Evolutionary conservation across 257 asterid genomes (phyloP), one percentile per base, ranked within the genome.

Genomic region (Thymus quinquecostatus): DNA sequence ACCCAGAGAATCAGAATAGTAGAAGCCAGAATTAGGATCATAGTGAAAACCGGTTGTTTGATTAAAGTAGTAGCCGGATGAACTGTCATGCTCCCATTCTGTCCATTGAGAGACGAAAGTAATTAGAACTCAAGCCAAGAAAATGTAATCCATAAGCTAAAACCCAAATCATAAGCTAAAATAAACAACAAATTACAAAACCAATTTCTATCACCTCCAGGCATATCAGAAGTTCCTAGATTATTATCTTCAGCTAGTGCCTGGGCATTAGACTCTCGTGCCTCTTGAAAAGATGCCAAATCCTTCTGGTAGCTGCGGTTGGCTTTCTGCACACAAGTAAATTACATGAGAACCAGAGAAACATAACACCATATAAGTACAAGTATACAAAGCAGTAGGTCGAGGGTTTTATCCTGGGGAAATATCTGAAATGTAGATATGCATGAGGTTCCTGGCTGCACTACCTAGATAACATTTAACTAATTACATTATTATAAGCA

Each of bases 21-120:
- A 95, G 89, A 95, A 95, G 55, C 97, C 96, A 30, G 99, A 95
- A 78, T 88, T 95, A 3, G 99, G 93, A 79, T 95, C 98, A 68
- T 88, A 90, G 87, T 92, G 82, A 69, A 80, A 90, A 61, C 83
- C 82, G 36, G 79, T 77, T 48, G 74, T 79, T 79, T 81, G 84
- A 68, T 86, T 90, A 80, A 85, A 86, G 79, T 90, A 90, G 79
- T 90, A 92, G 65, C 99, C 96, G 1, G 97, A 79, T 63, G 97
- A 84, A 75, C 85, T 83, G 64, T 95, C 91, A 12, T 75, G 68
- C 81, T 83, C 96, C 99, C 99, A 92, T 45, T 88, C 99, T 95
- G 92, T 62, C 73, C 78, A 55, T n/a, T 60, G 47, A 40, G 28
- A 10, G 49, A 70, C 44, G 2, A 69, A 49, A 53, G 30, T n/a